Percentiles rank a stretch among this genome's conserved stretches.
Evolutionary conservation across 495 filamentous ascomycete genomes (phyloP).

Genomic region (Penicillium flavigenum): DNA sequence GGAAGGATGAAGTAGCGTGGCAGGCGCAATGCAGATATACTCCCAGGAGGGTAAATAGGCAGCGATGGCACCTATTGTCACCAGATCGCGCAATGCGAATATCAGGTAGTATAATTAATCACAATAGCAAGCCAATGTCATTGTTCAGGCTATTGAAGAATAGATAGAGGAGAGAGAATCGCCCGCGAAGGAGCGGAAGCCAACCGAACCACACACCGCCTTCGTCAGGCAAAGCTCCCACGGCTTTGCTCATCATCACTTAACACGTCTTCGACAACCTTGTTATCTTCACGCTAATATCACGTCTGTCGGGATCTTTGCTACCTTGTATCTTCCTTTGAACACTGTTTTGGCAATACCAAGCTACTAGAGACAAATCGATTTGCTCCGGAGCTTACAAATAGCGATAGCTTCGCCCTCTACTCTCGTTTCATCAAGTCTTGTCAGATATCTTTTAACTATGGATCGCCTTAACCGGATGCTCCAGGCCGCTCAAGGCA

Average conservation of each 20-base stretch:
- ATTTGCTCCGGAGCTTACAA: constrained; percentile 37
- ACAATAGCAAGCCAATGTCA: constrained; percentile 17
- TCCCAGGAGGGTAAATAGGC: not conserved
- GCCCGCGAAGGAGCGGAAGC: constrained; percentile 24
- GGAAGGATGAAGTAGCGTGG: constrained; percentile 13
- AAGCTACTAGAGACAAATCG: constrained; percentile 9
- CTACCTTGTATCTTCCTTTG: not conserved
- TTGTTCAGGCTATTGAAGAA: constrained; percentile 20
- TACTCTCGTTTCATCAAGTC: constrained; percentile 21
- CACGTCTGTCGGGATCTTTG: not conserved
- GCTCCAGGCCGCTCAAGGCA: constrained; percentile 74
- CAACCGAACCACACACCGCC: constrained; percentile 27
- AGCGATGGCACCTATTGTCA: constrained; percentile 10
- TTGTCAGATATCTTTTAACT: constrained; percentile 22
- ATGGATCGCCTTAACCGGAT: constrained; percentile 90
- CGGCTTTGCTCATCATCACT: constrained; percentile 12
- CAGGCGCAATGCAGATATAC: constrained; percentile 13
- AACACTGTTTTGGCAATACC: not conserved
- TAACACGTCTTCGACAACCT: constrained; percentile 15
- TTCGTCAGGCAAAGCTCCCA: constrained; percentile 33
- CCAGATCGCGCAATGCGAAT: constrained; percentile 8
- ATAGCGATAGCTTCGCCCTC: constrained; percentile 34
- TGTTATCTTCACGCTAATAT: constrained; percentile 7
- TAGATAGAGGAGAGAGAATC: constrained; percentile 25
- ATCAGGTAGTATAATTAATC: constrained; percentile 11